Percentiles rank a stretch among this genome's conserved stretches.
These are phyloP conservation scores for Pythium grandisporangium DNA, from an alignment of 352 stramenopile species.

Conservation along the genomic window DNA sequence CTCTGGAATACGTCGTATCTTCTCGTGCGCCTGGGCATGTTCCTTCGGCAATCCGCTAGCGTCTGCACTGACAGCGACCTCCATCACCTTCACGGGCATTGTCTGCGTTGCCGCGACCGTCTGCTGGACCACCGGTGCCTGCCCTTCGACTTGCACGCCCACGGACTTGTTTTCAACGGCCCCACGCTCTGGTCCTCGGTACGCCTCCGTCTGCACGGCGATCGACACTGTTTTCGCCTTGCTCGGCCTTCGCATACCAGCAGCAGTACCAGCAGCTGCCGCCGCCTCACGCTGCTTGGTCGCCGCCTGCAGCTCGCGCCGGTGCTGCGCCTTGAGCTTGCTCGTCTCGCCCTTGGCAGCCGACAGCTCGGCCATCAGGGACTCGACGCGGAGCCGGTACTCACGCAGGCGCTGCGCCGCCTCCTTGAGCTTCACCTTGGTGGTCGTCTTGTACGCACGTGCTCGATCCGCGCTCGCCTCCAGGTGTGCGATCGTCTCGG, in stretches of 20 bases:
- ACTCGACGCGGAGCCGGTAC: conserved; percentile 49
- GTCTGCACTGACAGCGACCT: conserved; percentile 7
- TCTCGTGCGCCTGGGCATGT: conserved; percentile 15
- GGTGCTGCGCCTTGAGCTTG: conserved; percentile 14
- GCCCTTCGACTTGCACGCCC: conserved; percentile 1
- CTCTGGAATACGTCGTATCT: conserved; percentile 1
- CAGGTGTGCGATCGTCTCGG: conserved; percentile 38
- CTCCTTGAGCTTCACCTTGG: conserved; percentile 62
- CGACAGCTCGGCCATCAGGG: conserved; percentile 21
- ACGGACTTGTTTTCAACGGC: not conserved
- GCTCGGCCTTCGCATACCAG: not conserved
- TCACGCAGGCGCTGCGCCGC: conserved; percentile 42
- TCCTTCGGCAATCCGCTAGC: not conserved
- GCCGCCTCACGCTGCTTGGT: not conserved
- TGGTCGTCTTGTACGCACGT: conserved; percentile 41
- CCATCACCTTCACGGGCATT: too few relatives aligned
- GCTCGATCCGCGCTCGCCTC: conserved; percentile 22
- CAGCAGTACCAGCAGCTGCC: not conserved
- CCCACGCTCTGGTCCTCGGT: not conserved
- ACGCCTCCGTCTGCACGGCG: conserved; percentile 11
- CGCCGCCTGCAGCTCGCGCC: conserved; percentile 3
- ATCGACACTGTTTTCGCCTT: conserved; percentile 1
- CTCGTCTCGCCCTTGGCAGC: conserved; percentile 9
- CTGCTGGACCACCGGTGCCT: not conserved
- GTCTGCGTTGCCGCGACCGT: not conserved